Evolutionary conservation across 805 yeast genomes (phyloP).

Genomic region (Wickerhamiella parazyma): DNA sequence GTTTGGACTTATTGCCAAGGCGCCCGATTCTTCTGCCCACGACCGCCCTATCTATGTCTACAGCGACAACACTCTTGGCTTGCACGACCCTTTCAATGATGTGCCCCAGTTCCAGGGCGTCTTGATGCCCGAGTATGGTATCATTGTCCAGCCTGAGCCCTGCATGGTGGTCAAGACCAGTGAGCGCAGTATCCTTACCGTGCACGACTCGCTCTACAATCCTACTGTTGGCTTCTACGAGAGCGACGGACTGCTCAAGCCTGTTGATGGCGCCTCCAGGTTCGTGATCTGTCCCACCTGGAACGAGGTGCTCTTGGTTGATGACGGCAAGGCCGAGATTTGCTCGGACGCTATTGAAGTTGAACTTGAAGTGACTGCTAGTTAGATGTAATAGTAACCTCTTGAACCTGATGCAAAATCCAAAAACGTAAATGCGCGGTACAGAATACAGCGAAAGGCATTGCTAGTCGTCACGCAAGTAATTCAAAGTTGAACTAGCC

Average conservation of each 20-base stretch:
- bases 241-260: constrained; percentile 11
- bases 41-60: constrained; percentile 17
- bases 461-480: no score
- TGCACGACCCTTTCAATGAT: constrained; percentile 15
- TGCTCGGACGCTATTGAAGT: constrained; percentile 19
- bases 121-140: constrained; percentile 18
- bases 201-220: constrained; percentile 18
- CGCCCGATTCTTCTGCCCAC: constrained; percentile 12
- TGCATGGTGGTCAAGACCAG: constrained; percentile 16
- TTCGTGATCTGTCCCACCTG: constrained; percentile 20
- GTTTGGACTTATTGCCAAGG: constrained; percentile 17
- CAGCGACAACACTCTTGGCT: constrained; percentile 18
- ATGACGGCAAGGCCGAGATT: constrained; percentile 11
- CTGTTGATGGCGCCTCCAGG: constrained; percentile 8
- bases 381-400: no score
- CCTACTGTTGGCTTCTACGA: constrained; percentile 17
- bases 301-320: constrained; percentile 17
- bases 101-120: constrained; percentile 20
- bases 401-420: no score
- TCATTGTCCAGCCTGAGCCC: constrained; percentile 21
- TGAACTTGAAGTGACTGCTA: constrained; percentile 13
- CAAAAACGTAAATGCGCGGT: no score
- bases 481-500: no score
- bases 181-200: constrained; percentile 15
- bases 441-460: no score